Evolutionary conservation across 192 early-diverging fungal species (phyloP).

Genomic region (Coemansia sp.): DNA sequence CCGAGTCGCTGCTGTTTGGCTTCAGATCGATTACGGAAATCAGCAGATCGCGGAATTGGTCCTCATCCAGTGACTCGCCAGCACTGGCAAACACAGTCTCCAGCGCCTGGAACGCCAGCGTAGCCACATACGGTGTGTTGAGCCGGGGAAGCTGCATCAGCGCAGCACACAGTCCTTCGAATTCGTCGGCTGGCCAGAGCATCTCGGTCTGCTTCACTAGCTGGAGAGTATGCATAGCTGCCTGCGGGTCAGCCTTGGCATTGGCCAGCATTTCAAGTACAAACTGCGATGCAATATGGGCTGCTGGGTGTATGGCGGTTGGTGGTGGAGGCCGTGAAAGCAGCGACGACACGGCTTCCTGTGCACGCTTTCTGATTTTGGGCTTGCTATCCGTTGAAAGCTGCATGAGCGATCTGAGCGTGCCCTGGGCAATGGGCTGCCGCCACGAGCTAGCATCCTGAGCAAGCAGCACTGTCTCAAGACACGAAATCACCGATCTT

Average conservation of each 20-base stretch:
- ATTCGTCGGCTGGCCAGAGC: slow-evolving; percentile 60
- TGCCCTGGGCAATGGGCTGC: slow-evolving; percentile 64
- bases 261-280: slow-evolving; percentile 59
- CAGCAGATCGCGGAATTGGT: slow-evolving; percentile 56
- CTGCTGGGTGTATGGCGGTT: slow-evolving; percentile 68
- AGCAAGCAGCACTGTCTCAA: slow-evolving; percentile 73
- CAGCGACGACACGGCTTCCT: slow-evolving; percentile 75
- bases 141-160: slow-evolving; percentile 78
- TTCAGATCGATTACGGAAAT: slow-evolving; percentile 72
- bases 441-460: slow-evolving; percentile 79
- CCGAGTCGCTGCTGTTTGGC: slow-evolving; percentile 81
- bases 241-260: slow-evolving; percentile 56
- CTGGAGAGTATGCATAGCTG: slow-evolving; percentile 66
- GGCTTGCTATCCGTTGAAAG: slow-evolving; percentile 81
- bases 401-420: slow-evolving; percentile 71
- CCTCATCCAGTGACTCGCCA: slow-evolving; percentile 48
- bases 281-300: slow-evolving; percentile 63
- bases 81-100: slow-evolving; percentile 35
- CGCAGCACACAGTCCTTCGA: slow-evolving; percentile 64
- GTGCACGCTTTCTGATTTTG: slow-evolving; percentile 86
- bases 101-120: slow-evolving; percentile 58
- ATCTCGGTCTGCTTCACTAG: slow-evolving; percentile 66
- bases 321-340: slow-evolving; percentile 74
- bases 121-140: slow-evolving; percentile 76
- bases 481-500: slow-evolving; percentile 73